Percentiles rank a stretch among this genome's conserved stretches.
Evolutionary conservation across 805 yeast species (phyloP).

Genomic region (Kodamaea sagamina): DNA sequence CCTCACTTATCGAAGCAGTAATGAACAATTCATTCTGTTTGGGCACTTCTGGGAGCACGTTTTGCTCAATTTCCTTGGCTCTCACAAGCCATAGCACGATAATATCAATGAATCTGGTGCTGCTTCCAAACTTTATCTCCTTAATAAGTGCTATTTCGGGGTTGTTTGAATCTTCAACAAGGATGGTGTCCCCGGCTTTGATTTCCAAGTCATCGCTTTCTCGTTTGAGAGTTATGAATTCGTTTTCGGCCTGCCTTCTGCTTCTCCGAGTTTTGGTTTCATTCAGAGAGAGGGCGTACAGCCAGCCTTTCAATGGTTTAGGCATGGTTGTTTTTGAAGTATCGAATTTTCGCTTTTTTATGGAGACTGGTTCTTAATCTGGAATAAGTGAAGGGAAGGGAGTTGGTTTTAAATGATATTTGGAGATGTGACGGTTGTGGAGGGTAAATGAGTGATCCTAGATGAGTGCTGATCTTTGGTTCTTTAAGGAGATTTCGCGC

Average conservation of each 20-base stretch:
- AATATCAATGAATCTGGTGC: constrained; percentile 46
- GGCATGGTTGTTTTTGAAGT: neutral
- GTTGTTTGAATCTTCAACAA: constrained; percentile 38
- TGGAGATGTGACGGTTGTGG: too few relatives aligned
- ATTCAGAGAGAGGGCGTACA: neutral
- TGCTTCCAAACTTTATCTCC: constrained; percentile 53
- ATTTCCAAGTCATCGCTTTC: constrained; percentile 48
- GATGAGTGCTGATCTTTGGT: too few relatives aligned
- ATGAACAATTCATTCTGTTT: constrained; percentile 52
- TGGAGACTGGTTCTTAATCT: too few relatives aligned
- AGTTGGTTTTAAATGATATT: too few relatives aligned
- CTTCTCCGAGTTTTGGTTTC: constrained; percentile 2
- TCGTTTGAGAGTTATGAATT: constrained; percentile 16
- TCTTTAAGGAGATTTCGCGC: too few relatives aligned
- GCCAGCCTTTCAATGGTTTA: constrained; percentile 9
- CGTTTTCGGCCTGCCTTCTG: constrained; percentile 17
- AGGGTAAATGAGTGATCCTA: too few relatives aligned
- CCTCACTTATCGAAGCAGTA: constrained; percentile 50
- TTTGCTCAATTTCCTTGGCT: constrained; percentile 37
- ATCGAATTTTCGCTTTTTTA: too few relatives aligned
- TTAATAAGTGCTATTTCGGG: constrained; percentile 50
- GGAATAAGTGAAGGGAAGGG: too few relatives aligned
- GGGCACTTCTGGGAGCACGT: constrained; percentile 19
- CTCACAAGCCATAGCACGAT: constrained; percentile 51
- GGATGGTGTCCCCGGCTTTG: constrained; percentile 54